Evolutionary conservation across 768 basidiomycete species (phyloP).

Genomic region (Boletus eberwhitei): DNA sequence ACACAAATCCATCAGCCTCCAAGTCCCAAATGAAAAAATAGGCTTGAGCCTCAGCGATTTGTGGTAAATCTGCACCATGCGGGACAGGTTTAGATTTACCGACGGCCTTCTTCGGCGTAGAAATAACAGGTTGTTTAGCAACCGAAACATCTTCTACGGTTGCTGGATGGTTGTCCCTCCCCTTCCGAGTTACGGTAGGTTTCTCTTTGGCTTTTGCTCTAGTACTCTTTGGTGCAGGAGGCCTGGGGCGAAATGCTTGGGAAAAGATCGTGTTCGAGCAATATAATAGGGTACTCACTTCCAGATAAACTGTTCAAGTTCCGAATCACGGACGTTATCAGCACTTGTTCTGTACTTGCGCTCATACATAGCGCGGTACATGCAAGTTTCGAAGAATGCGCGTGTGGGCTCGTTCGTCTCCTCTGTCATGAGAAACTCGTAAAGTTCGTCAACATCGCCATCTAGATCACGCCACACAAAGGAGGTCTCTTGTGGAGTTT

Average conservation of each 20-base stretch:
- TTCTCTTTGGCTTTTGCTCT: slow-evolving; percentile 22
- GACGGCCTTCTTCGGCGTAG: slow-evolving; percentile 13
- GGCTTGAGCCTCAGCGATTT: slow-evolving; percentile 43
- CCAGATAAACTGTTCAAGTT: slow-evolving; percentile 80
- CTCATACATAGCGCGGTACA: slow-evolving; percentile 96
- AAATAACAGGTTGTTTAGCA: slow-evolving; percentile 5
- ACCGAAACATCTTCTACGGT: slow-evolving; percentile 1
- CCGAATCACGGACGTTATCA: slow-evolving; percentile 60
- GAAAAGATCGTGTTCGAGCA: background rate
- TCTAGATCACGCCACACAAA: slow-evolving; percentile 91
- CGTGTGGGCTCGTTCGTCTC: slow-evolving; percentile 76
- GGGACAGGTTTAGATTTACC: slow-evolving; percentile 19
- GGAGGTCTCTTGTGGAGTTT: slow-evolving; percentile 71
- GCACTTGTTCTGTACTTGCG: slow-evolving; percentile 79
- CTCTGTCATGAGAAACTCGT: slow-evolving; percentile 82
- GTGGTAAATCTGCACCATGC: slow-evolving; percentile 17
- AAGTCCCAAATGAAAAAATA: slow-evolving; percentile 63
- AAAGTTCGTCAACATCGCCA: slow-evolving; percentile 89
- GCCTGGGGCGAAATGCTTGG: slow-evolving; percentile 11
- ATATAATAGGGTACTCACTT: slow-evolving; percentile 49
- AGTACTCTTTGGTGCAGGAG: slow-evolving; percentile 19
- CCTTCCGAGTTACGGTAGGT: slow-evolving; percentile 3
- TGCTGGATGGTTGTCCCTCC: background rate
- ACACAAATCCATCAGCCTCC: slow-evolving; percentile 44
- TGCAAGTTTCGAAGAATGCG: slow-evolving; percentile 88